phyloP scores from a whole-genome alignment of 2,329 filamentous ascomycete species.

The Onygenales sp. region DNA sequence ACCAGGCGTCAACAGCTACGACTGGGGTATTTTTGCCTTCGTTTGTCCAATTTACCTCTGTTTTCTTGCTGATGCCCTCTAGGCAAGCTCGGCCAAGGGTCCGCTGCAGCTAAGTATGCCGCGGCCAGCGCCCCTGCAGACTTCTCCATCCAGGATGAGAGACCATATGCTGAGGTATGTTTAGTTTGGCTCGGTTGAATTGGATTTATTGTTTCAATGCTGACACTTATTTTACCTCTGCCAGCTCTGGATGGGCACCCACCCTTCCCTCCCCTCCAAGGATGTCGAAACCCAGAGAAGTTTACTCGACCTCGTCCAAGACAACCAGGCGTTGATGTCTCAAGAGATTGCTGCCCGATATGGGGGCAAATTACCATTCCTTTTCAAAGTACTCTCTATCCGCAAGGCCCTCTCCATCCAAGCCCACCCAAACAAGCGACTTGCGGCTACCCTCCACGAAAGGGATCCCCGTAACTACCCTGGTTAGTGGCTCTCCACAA shows the following conservation, averaged over 20 bases:
- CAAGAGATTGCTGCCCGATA: slow-evolving; percentile 64
- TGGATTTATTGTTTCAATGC: background rate
- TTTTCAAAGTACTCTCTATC: slow-evolving; percentile 97
- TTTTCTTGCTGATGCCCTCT: slow-evolving; percentile 4
- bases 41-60: slow-evolving; percentile 9
- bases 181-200: background rate
- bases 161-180: slow-evolving; percentile 84
- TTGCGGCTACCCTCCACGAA: slow-evolving; percentile 78
- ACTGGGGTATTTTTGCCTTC: slow-evolving; percentile 61
- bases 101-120: slow-evolving; percentile 81
- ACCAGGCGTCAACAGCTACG: slow-evolving; percentile 89
- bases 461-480: slow-evolving; percentile 90
- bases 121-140: slow-evolving; percentile 68
- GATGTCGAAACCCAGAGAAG: slow-evolving; percentile 75
- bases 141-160: slow-evolving; percentile 71
- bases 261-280: slow-evolving; percentile 89
- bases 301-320: slow-evolving; percentile 76
- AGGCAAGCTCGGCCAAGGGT: slow-evolving; percentile 80
- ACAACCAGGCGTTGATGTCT: slow-evolving; percentile 77
- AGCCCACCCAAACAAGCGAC: slow-evolving; percentile 90
- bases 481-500: slow-evolving; percentile 25
- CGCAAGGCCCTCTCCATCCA: slow-evolving; percentile 95
- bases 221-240: slow-evolving; percentile 10
- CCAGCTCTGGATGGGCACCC: slow-evolving; percentile 98
- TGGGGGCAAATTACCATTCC: slow-evolving; percentile 75